phyloP scores from a whole-genome alignment of 2,329 filamentous ascomycete species.

The Penicillium digitatum region DNA sequence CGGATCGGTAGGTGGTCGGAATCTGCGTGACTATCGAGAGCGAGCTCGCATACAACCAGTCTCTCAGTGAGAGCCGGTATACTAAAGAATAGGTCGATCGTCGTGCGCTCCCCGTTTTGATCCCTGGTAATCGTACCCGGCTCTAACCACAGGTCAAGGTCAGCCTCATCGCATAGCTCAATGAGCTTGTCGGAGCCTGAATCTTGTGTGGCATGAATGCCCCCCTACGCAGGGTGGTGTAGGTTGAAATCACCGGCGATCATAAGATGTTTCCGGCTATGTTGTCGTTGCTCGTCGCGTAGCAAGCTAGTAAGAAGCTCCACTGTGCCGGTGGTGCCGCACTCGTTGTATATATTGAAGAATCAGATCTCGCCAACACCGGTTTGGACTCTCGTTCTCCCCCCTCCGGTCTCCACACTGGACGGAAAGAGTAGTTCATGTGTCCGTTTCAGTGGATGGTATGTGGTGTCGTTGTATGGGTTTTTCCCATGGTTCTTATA shows the following conservation, averaged over 20 bases:
- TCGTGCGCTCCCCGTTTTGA: neutral
- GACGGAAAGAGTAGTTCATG: neutral
- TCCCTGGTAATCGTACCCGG: neutral
- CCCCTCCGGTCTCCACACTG: neutral
- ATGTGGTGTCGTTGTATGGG: neutral
- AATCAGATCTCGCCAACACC: neutral
- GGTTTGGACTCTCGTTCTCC: neutral
- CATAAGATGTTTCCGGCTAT: neutral
- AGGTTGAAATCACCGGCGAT: neutral
- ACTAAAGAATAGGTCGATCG: neutral
- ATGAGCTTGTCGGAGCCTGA: neutral
- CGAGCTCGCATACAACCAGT: neutral
- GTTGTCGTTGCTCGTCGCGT: no score
- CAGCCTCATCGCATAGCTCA: neutral
- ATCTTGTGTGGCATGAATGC: neutral
- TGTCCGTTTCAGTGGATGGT: neutral
- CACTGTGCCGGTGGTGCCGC: neutral
- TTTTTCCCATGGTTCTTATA: neutral
- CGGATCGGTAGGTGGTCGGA: neutral
- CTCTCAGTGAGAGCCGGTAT: neutral
- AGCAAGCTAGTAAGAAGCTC: neutral
- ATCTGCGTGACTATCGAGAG: neutral
- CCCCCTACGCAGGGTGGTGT: neutral
- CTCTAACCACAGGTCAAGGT: neutral
- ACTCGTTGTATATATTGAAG: neutral